A percentile compares a stretch with the other conserved stretches of the same genome.
Evolutionary conservation across 116 monocot genomes (phyloP).

Genomic region (Phalaenopsis hybrid): DNA sequence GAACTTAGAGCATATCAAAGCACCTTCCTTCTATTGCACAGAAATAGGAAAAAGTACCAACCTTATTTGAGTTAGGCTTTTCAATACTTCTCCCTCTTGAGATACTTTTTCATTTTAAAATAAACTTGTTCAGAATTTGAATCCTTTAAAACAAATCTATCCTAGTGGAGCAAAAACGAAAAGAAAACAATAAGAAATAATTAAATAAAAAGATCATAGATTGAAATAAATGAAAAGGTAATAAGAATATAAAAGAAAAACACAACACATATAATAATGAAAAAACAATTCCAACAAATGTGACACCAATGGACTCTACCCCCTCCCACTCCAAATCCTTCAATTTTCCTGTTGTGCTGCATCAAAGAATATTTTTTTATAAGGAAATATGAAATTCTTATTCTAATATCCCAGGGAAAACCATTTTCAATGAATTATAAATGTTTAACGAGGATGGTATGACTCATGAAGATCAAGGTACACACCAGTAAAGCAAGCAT

Average conservation of each 20-base stretch:
- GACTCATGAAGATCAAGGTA: neutral
- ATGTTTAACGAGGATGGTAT: neutral
- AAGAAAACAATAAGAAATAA: neutral
- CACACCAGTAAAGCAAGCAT: neutral
- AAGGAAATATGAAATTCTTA: neutral
- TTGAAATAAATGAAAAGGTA: neutral
- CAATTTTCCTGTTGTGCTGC: neutral
- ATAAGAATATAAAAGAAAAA: neutral
- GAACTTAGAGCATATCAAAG: too few species aligned
- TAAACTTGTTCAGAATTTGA: too few species aligned
- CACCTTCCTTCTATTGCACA: too few species aligned
- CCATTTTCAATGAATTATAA: constrained; percentile 1
- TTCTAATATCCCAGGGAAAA: neutral
- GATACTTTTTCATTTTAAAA: too few species aligned
- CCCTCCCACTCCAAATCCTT: neutral
- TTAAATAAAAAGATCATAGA: neutral
- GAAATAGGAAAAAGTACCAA: too few species aligned
- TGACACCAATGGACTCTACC: neutral
- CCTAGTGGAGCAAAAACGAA: neutral
- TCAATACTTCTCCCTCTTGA: too few species aligned
- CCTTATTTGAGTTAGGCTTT: too few species aligned
- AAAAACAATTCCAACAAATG: neutral
- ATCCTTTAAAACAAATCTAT: neutral
- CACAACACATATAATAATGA: neutral
- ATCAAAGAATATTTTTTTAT: neutral